Evolutionary conservation across 345 rosid species (phyloP), one percentile per base, ranked within the genome.

Genomic region (Nephelium lappaceum): DNA sequence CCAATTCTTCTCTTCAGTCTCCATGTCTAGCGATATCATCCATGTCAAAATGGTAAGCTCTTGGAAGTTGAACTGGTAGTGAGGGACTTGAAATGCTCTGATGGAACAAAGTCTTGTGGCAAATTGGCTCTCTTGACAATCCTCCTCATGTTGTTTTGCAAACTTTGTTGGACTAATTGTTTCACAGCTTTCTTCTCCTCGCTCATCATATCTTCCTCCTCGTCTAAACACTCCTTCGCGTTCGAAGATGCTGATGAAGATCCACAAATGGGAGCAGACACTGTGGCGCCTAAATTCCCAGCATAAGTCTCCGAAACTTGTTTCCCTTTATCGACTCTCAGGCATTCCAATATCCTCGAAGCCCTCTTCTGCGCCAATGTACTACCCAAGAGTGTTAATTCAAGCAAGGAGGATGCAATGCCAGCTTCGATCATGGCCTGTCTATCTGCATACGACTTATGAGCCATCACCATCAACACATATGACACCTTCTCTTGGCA

Each of bases 401-500:
- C 99, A 0, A 96, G 98, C 86, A 94, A 86, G 0, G 97, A 81
- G 0, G 97, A 94, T 39, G 85, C 91, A 51, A 96, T 79, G 47
- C 99, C 99, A 0, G 97, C 99, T 45, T 96, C 98, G 0, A 93
- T 87, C 99, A 96, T 96, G 72, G 92, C 90, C 74, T 92, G 97
- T 82, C 98, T 80, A 78, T 94, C 95, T 45, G 93, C 89, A 41
- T 96, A 92, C 0, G 93, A 86, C 69, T 96, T 96, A 80, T 94
- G 97, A 42, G 97, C 97, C 99, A 94, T 93, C 43, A 94, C 89
- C 99, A 96, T 94, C 65, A 96, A 79, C 10, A 93, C 81, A 73
- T 96, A 96, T 0, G 94, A 88, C 6, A 91, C 93, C 73, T 96
- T 96, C 81, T 96, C 99, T 82, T 96, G 99, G 92, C 99, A 93